A percentile compares a stretch with the other conserved stretches of the same genome.
These are phyloP conservation scores for Coemansia sp. DNA, from an alignment of 192 early-diverging fungal species.

Conservation along the genomic window DNA sequence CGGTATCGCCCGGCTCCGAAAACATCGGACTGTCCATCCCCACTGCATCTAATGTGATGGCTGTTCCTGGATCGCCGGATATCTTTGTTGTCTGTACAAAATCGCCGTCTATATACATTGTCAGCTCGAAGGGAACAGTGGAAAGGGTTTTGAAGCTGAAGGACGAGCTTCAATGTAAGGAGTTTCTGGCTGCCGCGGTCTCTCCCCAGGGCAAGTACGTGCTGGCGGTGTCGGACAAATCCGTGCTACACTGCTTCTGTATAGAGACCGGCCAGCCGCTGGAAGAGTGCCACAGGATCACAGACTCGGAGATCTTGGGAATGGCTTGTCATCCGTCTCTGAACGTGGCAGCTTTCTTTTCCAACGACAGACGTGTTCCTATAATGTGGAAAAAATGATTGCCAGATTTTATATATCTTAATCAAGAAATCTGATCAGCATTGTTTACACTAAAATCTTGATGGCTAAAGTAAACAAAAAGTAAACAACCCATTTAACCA, in stretches of 20 bases:
- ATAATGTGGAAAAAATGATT: slow-evolving; percentile 22
- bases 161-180: slow-evolving; percentile 35
- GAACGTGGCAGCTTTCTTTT: slow-evolving; percentile 63
- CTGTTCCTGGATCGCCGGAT: slow-evolving; percentile 66
- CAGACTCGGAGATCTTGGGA: slow-evolving; percentile 73
- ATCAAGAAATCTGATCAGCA: no score
- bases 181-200: slow-evolving; percentile 62
- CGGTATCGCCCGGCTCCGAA: slow-evolving; percentile 57
- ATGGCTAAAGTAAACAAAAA: no score
- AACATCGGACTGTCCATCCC: slow-evolving; percentile 54
- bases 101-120: slow-evolving; percentile 69
- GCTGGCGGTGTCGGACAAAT: slow-evolving; percentile 74
- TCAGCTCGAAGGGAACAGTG: slow-evolving; percentile 65
- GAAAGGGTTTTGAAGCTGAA: slow-evolving; percentile 53
- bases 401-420: not conserved
- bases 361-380: slow-evolving; percentile 33
- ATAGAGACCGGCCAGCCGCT: slow-evolving; percentile 58
- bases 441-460: no score
- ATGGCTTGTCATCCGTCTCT: slow-evolving; percentile 79
- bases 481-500: no score
- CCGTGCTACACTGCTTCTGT: slow-evolving; percentile 67
- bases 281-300: slow-evolving; percentile 52
- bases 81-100: slow-evolving; percentile 79
- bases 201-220: slow-evolving; percentile 82
- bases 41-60: slow-evolving; percentile 56